Evolutionary conservation across 441 rosid species (phyloP), one percentile per base, ranked within the genome.

Genomic region (Rhodomyrtus psidioides): DNA sequence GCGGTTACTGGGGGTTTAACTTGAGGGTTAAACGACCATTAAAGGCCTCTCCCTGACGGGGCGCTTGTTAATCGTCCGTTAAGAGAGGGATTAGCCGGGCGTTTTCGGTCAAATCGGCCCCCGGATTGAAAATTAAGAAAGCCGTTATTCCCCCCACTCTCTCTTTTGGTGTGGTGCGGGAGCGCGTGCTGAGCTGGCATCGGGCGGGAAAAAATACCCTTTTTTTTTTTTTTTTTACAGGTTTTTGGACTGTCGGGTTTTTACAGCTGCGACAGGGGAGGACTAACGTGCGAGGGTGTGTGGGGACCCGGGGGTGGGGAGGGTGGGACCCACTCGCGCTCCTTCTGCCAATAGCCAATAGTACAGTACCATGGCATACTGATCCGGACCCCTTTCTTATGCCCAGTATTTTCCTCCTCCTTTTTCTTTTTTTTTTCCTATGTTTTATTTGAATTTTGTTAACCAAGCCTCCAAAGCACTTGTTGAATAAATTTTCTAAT

Each of bases 351-450:
- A 3, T 14, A 12, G 53, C n/a, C 30, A 16, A 27, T 34, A 1
- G 65, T n/a, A 58, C 65, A 27, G 1, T 14, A 1, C 34, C 34
- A 14, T 59, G 70, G 34, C 28, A 14, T 30, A 7, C 70, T 7
- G 70, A n/a, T n/a, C 16, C 5, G 2, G n/a, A n/a, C n/a, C n/a
- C 14, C 70, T 59, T 12, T 51, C 53, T 3, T 12, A 10, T 49
- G 53, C 15, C 5, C 53, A 0, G 5, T 4, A 12, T 12, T 51
- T 51, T 51, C 13, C 4, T 8, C 0, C n/a, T n/a, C n/a, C n/a
- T 2, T 3, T 27, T 14, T 4, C 2, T 59, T 7, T 14, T 59
- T 1, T 14, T 14, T 27, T n/a, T 14, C 0, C 17, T 5, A 28
- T 27, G 19, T 59, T 27, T 14, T n/a, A 27, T 59, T 59, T 59